A percentile compares a stretch with the other conserved stretches of the same genome.
These are phyloP conservation scores for Hypoxylon sp. DNA, from an alignment of 2,329 filamentous ascomycete genomes.

Conservation along the genomic window DNA sequence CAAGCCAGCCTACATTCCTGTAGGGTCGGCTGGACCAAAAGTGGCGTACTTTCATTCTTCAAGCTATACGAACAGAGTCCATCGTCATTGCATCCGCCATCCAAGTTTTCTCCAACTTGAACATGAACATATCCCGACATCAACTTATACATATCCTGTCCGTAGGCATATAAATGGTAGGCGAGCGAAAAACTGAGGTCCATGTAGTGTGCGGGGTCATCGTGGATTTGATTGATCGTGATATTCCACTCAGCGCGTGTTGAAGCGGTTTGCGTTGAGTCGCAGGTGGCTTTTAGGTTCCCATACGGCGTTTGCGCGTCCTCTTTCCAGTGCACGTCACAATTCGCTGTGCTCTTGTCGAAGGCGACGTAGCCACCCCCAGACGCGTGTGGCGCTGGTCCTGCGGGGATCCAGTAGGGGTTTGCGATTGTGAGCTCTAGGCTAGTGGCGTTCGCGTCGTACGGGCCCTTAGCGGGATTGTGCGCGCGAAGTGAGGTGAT, in stretches of 20 bases:
- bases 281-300: slow-evolving; percentile 38
- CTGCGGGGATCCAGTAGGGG: slow-evolving; percentile 38
- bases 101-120: slow-evolving; percentile 30
- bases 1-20: slow-evolving; percentile 46
- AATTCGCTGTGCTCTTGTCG: slow-evolving; percentile 38
- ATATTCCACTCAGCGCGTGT: slow-evolving; percentile 41
- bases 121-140: slow-evolving; percentile 26
- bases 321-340: slow-evolving; percentile 44
- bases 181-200: slow-evolving; percentile 40
- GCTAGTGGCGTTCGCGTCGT: slow-evolving; percentile 42
- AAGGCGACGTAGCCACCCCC: slow-evolving; percentile 48
- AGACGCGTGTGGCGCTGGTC: slow-evolving; percentile 46
- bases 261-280: slow-evolving; percentile 11
- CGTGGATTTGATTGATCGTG: slow-evolving; percentile 44
- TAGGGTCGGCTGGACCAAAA: slow-evolving; percentile 43
- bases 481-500: slow-evolving; percentile 37
- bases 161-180: slow-evolving; percentile 39
- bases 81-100: slow-evolving; percentile 41
- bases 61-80: slow-evolving; percentile 42
- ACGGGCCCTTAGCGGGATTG: slow-evolving; percentile 41
- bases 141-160: slow-evolving; percentile 40
- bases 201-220: slow-evolving; percentile 40
- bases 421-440: slow-evolving; percentile 44
- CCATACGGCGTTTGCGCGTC: slow-evolving; percentile 44
- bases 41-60: slow-evolving; percentile 35